Evolutionary conservation across 2,329 filamentous ascomycete species (phyloP).

Genomic region (Apiospora pterosperma): DNA sequence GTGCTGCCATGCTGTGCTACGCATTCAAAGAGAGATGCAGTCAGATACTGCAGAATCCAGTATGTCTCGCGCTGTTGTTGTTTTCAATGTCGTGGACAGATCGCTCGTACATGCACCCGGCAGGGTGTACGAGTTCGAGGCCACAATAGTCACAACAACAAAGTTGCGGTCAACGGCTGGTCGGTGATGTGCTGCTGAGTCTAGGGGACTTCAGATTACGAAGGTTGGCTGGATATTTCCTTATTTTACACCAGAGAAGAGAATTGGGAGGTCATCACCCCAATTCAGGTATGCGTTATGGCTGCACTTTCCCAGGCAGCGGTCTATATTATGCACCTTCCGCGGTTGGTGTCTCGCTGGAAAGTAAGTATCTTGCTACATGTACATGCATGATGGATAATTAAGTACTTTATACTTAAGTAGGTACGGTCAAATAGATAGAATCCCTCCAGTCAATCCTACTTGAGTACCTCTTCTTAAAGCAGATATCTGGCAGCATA

Average conservation of each 20-base stretch:
- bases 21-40: not conserved
- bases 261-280: not conserved
- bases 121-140: not conserved
- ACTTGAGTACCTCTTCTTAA: no score
- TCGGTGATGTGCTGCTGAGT: not conserved
- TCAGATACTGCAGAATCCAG: not conserved
- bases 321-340: not conserved
- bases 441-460: no score
- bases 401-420: not conserved
- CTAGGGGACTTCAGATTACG: not conserved
- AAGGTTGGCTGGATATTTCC: not conserved
- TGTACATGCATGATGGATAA: no score
- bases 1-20: constrained; percentile 5
- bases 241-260: no score
- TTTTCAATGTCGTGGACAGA: not conserved
- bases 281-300: not conserved
- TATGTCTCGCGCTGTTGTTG: not conserved
- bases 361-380: not conserved
- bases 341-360: not conserved
- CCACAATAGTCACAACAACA: not conserved
- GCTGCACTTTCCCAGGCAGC: not conserved
- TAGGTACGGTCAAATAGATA: not conserved
- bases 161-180: not conserved
- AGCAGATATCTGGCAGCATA: not conserved
- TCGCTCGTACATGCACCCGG: not conserved